Evolutionary conservation across 805 yeast genomes (phyloP), one percentile per base, ranked within the genome.

Genomic region (Schizosaccharomyces osmophilus): DNA sequence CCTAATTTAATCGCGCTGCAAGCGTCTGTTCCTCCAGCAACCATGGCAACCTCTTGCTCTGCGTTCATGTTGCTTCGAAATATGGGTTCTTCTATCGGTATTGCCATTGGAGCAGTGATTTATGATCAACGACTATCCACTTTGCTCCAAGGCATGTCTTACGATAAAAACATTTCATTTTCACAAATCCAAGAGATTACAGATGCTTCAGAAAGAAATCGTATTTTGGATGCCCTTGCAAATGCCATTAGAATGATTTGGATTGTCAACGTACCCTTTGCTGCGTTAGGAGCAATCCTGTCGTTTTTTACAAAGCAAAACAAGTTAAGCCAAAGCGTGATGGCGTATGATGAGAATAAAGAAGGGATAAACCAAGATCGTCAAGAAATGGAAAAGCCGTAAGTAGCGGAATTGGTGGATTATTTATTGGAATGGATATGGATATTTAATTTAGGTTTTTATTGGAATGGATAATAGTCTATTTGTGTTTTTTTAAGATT

Each of bases 1-100:
- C 82, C 82, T 4, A 75, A 79, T 0, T 73, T 79, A 70, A 77
- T 80, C 11, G 83, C 82, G 0, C 74, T 75, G 45, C 83, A 75
- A 66, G 81, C 82, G 5, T 51, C 57, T 17, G 57, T 51, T 6
- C 57, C 57, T 29, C 57, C 57, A 1, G 36, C 31, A 24, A 19
- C 26, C 19, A 29, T 51, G 36, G 57, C 57, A 29, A 51, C 57
- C 24, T 22, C 57, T 29, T 51, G 36, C 19, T 51, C 57, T 17
- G 57, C 57, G 2, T 51, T 51, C 32, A 51, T 51, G 57, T 29
- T 51, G 31, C 36, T 51, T 19, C 31, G 57, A 17, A 51, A 51
- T 29, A 51, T 51, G 57, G 57, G 57, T 51, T 22, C 57, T 13
- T 51, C 57, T 24, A 29, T 51, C 3, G 57, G 57, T 9, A 51